Conservation (phyloP, 2,329 filamentous ascomycete genomes). For the Paecilomyces sp. region DNA sequence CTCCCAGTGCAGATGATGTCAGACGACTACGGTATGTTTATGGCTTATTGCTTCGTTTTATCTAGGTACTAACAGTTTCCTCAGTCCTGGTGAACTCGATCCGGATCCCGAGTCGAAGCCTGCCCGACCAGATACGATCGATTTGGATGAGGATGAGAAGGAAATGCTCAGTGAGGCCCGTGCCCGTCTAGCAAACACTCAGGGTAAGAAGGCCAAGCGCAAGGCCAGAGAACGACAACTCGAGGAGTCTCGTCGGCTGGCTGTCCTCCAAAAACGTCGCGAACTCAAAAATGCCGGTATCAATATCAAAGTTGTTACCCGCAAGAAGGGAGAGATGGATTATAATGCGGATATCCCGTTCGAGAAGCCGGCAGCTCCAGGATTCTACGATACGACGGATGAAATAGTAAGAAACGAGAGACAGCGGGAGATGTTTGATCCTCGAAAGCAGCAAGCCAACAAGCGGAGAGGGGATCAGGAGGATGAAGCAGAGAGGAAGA, state of each 20-base stretch:
- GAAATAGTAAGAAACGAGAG: conserved; percentile 75
- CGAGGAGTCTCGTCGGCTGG: conserved; percentile 85
- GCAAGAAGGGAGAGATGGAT: conserved; percentile 96
- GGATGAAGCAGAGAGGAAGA: conserved; percentile 73
- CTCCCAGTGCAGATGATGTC: conserved; percentile 88
- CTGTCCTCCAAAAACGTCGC: conserved; percentile 85
- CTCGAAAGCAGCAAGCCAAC: conserved; percentile 79
- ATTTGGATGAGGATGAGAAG: conserved; percentile 98
- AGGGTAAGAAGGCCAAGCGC: conserved; percentile 97
- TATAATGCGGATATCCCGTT: conserved; percentile 99
- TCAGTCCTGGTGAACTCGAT: conserved; percentile 78
- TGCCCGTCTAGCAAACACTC: conserved; percentile 91
- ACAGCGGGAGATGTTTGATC: conserved; percentile 80
- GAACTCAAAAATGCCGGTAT: conserved; percentile 97
- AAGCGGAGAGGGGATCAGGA: conserved; percentile 90
- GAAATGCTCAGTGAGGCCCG: conserved; percentile 98
- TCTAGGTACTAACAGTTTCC: conserved; percentile 10
- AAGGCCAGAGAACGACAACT: conserved; percentile 94
- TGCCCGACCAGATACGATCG: conserved; percentile 90
- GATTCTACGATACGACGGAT: conserved; percentile 89
- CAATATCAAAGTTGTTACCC: conserved; percentile 89
- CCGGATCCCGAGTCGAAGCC: conserved; percentile 97
- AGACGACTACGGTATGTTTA: conserved; percentile 58
- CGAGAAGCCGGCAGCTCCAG: conserved; percentile 79
- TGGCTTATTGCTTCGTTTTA: not conserved